Conservation (phyloP, 2,329 filamentous ascomycete genomes). For the Sordariomycetes sp. region DNA sequence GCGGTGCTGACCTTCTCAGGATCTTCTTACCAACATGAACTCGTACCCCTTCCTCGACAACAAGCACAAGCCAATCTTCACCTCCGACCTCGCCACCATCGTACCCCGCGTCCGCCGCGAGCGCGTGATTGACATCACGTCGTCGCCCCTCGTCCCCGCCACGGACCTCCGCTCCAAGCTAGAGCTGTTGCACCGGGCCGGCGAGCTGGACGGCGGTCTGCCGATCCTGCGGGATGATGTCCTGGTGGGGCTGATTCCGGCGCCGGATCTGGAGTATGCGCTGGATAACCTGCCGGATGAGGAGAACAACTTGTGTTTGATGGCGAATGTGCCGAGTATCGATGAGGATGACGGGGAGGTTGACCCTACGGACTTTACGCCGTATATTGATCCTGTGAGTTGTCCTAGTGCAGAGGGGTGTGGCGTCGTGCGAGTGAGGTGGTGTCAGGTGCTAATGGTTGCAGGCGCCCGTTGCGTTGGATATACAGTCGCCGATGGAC, state of each 20-base stretch:
- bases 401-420: neutral
- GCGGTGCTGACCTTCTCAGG: conserved; percentile 29
- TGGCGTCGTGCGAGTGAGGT: too few species aligned
- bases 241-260: conserved; percentile 83
- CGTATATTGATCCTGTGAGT: conserved; percentile 74
- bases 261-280: conserved; percentile 85
- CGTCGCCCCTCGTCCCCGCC: conserved; percentile 68
- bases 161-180: conserved; percentile 67
- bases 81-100: conserved; percentile 77
- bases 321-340: conserved; percentile 54
- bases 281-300: conserved; percentile 75
- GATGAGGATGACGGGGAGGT: conserved; percentile 46
- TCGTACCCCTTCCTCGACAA: conserved; percentile 96
- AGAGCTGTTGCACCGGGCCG: conserved; percentile 66
- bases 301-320: conserved; percentile 61
- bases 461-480: conserved; percentile 74
- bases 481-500: conserved; percentile 84
- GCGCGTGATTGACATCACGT: conserved; percentile 78
- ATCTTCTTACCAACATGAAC: conserved; percentile 92
- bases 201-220: conserved; percentile 84
- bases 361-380: conserved; percentile 75
- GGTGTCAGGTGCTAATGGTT: neutral
- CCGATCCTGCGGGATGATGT: conserved; percentile 70
- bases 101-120: conserved; percentile 62
- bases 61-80: conserved; percentile 85